phyloP scores from a whole-genome alignment of 139 green algal genomes.

The Nannochloris sp. region DNA sequence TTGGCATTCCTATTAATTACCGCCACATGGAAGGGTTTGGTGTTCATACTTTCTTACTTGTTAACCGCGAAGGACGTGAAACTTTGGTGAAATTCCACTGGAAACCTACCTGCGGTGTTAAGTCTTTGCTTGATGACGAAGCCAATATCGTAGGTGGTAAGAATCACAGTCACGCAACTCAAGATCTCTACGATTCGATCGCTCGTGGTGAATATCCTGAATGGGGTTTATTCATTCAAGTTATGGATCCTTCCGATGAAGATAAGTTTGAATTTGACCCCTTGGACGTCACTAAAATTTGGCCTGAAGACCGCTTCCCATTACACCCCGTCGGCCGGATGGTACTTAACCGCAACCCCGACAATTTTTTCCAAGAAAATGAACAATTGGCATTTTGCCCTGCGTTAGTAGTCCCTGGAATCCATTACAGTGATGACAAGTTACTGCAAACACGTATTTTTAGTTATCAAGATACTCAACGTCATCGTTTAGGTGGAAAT shows the following conservation, averaged over 20 bases:
- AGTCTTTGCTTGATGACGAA: slow-evolving; percentile 87
- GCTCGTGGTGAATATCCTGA: slow-evolving; percentile 82
- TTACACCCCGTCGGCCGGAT: slow-evolving; percentile 68
- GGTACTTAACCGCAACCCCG: slow-evolving; percentile 75
- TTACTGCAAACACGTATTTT: slow-evolving; percentile 87
- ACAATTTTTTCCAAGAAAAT: slow-evolving; percentile 88
- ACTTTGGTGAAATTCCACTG: slow-evolving; percentile 98
- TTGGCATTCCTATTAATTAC: slow-evolving; percentile 89
- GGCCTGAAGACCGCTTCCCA: slow-evolving; percentile 75
- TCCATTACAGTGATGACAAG: slow-evolving; percentile 92
- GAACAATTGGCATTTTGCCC: slow-evolving; percentile 81
- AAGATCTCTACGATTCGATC: slow-evolving; percentile 93
- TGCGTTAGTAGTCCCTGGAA: slow-evolving; percentile 67
- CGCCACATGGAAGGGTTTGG: slow-evolving; percentile 91
- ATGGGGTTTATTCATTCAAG: slow-evolving; percentile 90
- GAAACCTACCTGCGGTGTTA: slow-evolving; percentile 77
- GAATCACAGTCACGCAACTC: slow-evolving; percentile 94
- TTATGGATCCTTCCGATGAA: slow-evolving; percentile 73
- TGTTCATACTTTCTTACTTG: slow-evolving; percentile 91
- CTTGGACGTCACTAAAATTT: slow-evolving; percentile 79
- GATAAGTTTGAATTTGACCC: slow-evolving; percentile 73
- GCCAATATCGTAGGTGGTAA: slow-evolving; percentile 76
- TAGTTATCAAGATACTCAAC: slow-evolving; percentile 80
- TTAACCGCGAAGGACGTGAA: slow-evolving; percentile 70
- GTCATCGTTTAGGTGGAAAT: slow-evolving; percentile 89